Percentiles rank a stretch among this genome's conserved stretches.
These are phyloP conservation scores for Ilex paraguariensis DNA, from an alignment of 305 asterid genomes.

Conservation along the genomic window DNA sequence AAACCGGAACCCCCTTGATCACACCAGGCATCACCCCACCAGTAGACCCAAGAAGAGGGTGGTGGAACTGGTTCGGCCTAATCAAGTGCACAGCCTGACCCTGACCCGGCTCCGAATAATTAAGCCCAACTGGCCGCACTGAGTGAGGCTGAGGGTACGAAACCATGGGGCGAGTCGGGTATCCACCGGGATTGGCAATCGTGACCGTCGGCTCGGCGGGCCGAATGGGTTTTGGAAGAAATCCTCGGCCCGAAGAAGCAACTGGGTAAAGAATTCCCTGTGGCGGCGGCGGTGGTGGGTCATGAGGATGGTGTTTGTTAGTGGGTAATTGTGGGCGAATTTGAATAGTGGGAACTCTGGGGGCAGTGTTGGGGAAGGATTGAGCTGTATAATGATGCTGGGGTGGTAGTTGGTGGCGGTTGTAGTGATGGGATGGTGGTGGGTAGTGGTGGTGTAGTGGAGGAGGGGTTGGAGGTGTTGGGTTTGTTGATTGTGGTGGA, in stretches of 20 bases:
- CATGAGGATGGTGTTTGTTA: constrained; percentile 30
- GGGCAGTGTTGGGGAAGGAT: background rate
- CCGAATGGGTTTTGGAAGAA: constrained; percentile 35
- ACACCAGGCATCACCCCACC: constrained; percentile 16
- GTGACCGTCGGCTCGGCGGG: constrained; percentile 22
- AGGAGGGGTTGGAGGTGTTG: constrained; percentile 20
- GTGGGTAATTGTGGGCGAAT: constrained; percentile 49
- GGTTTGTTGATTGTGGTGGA: constrained; percentile 18
- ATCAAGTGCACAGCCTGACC: constrained; percentile 13
- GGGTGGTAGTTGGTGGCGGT: constrained; percentile 3
- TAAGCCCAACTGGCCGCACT: constrained; percentile 45
- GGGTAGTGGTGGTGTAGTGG: constrained; percentile 30
- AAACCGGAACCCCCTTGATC: constrained; percentile 18
- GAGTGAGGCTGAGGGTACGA: constrained; percentile 15
- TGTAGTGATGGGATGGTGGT: constrained; percentile 13
- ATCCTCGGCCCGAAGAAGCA: constrained; percentile 58
- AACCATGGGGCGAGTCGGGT: constrained; percentile 19
- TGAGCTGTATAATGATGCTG: constrained; percentile 3
- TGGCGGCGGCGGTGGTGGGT: constrained; percentile 30
- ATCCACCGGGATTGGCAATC: constrained; percentile 9
- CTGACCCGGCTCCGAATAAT: constrained; percentile 43
- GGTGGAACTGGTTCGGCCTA: constrained; percentile 37
- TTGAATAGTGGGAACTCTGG: constrained; percentile 53
- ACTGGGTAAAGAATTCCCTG: constrained; percentile 51
- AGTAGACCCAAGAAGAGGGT: constrained; percentile 27